A percentile compares a stretch with the other conserved stretches of the same genome.
phyloP scores from a whole-genome alignment of 345 rosid species.

The Pugionium dolabratum region DNA sequence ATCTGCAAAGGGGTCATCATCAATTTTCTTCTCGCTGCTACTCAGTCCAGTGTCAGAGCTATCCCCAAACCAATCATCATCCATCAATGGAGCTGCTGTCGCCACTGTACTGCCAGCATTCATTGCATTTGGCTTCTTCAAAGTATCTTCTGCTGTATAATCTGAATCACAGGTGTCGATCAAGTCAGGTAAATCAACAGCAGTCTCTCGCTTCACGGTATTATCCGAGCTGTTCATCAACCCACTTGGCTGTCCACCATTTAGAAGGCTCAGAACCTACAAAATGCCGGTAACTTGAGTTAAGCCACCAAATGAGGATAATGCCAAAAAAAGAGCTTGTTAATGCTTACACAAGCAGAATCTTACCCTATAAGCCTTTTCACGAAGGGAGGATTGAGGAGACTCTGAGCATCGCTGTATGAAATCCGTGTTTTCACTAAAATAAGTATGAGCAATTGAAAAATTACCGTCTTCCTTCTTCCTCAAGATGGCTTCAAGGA shows the following conservation, averaged over 20 bases:
- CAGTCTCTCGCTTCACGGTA: constrained; percentile 49
- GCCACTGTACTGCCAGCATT: constrained; percentile 40
- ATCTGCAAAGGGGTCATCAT: constrained; percentile 84
- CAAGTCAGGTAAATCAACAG: constrained; percentile 68
- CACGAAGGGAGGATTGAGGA: constrained; percentile 88
- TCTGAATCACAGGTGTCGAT: constrained; percentile 75
- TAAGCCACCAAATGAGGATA: constrained; percentile 18
- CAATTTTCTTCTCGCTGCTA: constrained; percentile 47
- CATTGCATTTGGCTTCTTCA: constrained; percentile 44
- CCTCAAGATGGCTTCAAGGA: constrained; percentile 89
- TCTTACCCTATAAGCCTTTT: constrained; percentile 78
- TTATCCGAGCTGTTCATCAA: constrained; percentile 47
- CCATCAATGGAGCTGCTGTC: constrained; percentile 53
- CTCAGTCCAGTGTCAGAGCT: constrained; percentile 43
- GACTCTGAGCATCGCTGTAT: constrained; percentile 74
- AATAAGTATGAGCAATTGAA: constrained; percentile 65
- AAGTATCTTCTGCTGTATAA: constrained; percentile 48
- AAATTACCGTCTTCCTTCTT: constrained; percentile 70
- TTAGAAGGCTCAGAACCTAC: constrained; percentile 82
- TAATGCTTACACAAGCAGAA: constrained; percentile 27
- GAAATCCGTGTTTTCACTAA: constrained; percentile 65
- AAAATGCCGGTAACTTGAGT: constrained; percentile 26
- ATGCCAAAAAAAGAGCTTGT: constrained; percentile 8
- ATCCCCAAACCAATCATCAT: constrained; percentile 81
- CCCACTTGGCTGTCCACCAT: constrained; percentile 51